A percentile compares a stretch with the other conserved stretches of the same genome.
These are phyloP conservation scores for Aquilaria agallochum DNA, from an alignment of 441 rosid genomes.

Conservation along the genomic window DNA sequence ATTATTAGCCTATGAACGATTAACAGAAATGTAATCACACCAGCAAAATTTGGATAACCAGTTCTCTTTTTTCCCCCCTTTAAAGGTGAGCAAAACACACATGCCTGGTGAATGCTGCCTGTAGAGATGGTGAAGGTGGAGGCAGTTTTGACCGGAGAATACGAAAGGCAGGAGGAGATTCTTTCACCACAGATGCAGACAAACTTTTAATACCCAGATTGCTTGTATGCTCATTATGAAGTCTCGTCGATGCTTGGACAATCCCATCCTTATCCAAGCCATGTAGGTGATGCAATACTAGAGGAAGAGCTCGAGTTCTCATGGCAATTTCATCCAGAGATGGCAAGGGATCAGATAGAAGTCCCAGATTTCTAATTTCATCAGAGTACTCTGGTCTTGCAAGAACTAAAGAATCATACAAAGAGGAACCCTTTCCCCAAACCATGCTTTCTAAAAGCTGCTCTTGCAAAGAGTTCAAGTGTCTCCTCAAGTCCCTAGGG, in stretches of 20 bases:
- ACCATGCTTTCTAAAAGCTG: conserved; percentile 97
- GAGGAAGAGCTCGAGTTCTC: conserved; percentile 55
- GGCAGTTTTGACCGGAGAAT: too few species aligned
- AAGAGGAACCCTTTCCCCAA: conserved; percentile 96
- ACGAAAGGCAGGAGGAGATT: background rate
- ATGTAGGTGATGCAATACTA: conserved; percentile 40
- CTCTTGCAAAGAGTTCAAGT: conserved; percentile 94
- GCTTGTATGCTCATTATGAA: background rate
- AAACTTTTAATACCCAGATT: too few species aligned
- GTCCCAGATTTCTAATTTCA: conserved; percentile 73
- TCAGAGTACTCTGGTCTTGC: conserved; percentile 74
- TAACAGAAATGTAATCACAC: too few species aligned
- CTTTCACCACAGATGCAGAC: too few species aligned
- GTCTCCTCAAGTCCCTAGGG: conserved; percentile 96
- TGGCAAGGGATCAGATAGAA: conserved; percentile 97
- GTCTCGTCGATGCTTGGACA: conserved; percentile 38
- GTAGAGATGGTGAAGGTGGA: too few species aligned
- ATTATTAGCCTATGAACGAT: too few species aligned
- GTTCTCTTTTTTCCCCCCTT: too few species aligned
- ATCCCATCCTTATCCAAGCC: conserved; percentile 57
- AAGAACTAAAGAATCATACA: conserved; percentile 89
- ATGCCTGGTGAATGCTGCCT: too few species aligned
- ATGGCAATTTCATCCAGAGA: conserved; percentile 88
- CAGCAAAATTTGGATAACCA: too few species aligned
- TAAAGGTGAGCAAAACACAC: too few species aligned